Percentiles rank a stretch among this genome's conserved stretches.
Evolutionary conservation across 805 yeast genomes (phyloP).

Genomic region (Candida parachauliodes): DNA sequence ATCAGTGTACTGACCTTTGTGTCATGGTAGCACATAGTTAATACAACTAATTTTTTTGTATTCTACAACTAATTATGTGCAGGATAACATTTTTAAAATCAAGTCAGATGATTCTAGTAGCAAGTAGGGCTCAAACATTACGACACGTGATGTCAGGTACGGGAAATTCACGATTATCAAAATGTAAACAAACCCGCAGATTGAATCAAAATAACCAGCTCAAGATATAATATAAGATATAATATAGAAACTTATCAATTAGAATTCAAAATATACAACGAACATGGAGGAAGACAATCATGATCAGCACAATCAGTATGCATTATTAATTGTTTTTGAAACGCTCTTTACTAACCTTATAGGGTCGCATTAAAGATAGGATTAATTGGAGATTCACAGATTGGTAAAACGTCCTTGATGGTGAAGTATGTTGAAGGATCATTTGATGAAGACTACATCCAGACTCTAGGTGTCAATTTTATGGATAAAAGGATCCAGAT

Average conservation of each 20-base stretch:
- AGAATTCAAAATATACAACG: background rate
- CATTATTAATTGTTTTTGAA: constrained; percentile 7
- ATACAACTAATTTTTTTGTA: too few relatives aligned
- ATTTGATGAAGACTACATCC: constrained; percentile 87
- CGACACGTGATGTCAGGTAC: too few relatives aligned
- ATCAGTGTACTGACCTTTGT: too few relatives aligned
- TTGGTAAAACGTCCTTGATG: constrained; percentile 95
- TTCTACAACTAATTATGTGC: background rate
- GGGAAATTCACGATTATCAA: constrained; percentile 2
- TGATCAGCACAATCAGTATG: constrained; percentile 38
- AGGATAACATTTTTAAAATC: background rate
- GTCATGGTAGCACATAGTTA: too few relatives aligned
- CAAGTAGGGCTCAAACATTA: background rate
- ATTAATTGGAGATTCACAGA: constrained; percentile 90
- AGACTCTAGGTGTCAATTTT: constrained; percentile 91
- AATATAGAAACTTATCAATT: too few relatives aligned
- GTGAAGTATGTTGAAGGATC: constrained; percentile 95
- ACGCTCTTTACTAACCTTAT: constrained; percentile 6
- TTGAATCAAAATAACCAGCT: too few relatives aligned
- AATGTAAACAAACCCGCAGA: constrained; percentile 13
- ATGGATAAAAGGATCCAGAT: constrained; percentile 87
- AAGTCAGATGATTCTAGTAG: background rate
- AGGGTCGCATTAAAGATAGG: constrained; percentile 81
- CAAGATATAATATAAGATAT: too few relatives aligned
- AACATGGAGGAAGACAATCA: constrained; percentile 10